A percentile compares a stretch with the other conserved stretches of the same genome.
phyloP scores from a whole-genome alignment of 805 yeast species.

The fission yeast (Schizosaccharomyces pombe) region DNA sequence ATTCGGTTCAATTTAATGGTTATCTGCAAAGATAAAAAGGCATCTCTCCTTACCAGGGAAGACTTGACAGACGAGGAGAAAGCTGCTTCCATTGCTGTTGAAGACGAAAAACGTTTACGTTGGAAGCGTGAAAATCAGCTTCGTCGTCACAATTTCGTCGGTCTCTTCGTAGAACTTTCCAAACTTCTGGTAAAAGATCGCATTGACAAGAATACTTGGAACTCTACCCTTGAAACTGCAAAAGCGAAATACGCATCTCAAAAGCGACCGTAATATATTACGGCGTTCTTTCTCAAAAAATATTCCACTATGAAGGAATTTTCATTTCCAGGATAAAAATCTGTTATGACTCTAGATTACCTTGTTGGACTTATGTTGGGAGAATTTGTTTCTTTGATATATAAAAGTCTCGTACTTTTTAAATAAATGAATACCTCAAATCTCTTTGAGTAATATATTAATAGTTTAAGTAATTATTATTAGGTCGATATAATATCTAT shows the following conservation, averaged over 20 bases:
- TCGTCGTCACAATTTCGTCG: constrained; percentile 31
- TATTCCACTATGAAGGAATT: too few species aligned
- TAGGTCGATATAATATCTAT: not conserved
- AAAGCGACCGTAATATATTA: too few species aligned
- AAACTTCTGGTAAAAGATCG: constrained; percentile 57
- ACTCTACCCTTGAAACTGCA: not conserved
- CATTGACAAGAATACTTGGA: constrained; percentile 58
- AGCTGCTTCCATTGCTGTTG: constrained; percentile 18
- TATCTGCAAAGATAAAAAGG: constrained; percentile 27
- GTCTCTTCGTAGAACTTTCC: constrained; percentile 25
- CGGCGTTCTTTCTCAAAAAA: too few species aligned
- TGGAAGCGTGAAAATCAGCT: constrained; percentile 34
- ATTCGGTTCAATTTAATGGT: constrained; percentile 34
- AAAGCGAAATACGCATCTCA: not conserved
- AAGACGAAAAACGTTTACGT: constrained; percentile 24
- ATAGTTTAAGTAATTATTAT: not conserved
- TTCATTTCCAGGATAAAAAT: too few species aligned
- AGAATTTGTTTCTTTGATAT: too few species aligned
- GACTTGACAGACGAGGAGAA: constrained; percentile 24
- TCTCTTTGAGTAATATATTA: too few species aligned
- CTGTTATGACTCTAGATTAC: too few species aligned
- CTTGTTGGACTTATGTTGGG: too few species aligned
- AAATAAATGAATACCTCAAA: too few species aligned
- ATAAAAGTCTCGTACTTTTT: too few species aligned
- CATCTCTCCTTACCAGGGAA: constrained; percentile 21